phyloP scores from a whole-genome alignment of 2,329 filamentous ascomycete genomes.

The Pseudohalonectria lignicola region DNA sequence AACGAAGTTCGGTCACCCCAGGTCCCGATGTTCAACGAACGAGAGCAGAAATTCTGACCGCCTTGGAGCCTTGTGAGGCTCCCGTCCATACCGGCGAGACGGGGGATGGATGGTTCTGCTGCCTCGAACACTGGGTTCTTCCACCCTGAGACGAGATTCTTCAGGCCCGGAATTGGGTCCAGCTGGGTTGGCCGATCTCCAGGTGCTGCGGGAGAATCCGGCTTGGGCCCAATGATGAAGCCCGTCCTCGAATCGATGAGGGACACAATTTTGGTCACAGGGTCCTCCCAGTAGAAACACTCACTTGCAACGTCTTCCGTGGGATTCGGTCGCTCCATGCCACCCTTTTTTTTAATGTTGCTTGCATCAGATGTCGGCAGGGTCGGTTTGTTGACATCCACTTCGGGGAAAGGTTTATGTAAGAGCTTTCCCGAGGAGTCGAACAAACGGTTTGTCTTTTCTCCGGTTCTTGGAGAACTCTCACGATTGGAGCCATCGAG shows the following conservation, averaged over 20 bases:
- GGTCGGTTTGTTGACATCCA: conserved; percentile 2
- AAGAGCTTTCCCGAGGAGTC: conserved; percentile 28
- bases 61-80: not conserved
- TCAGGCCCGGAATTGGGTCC: conserved; percentile 40
- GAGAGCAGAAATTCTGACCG: too few species aligned
- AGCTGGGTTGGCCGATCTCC: too few species aligned
- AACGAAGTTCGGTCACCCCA: conserved; percentile 6
- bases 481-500: too few species aligned
- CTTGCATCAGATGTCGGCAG: not conserved
- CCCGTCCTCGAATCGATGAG: conserved; percentile 47
- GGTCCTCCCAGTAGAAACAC: conserved; percentile 51
- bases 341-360: too few species aligned
- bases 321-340: too few species aligned
- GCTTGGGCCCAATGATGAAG: conserved; percentile 17
- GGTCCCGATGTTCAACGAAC: not conserved
- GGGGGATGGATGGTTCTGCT: conserved; percentile 32
- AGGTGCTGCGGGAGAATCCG: too few species aligned
- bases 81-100: conserved; percentile 2
- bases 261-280: conserved; percentile 38
- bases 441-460: too few species aligned
- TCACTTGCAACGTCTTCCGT: too few species aligned
- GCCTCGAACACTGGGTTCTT: conserved; percentile 64
- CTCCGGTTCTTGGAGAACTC: too few species aligned
- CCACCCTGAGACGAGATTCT: conserved; percentile 53
- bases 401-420: conserved; percentile 32